Evolutionary conservation across 2,329 filamentous ascomycete species (phyloP).

Genomic region (Phyllosticta citrichinensis): DNA sequence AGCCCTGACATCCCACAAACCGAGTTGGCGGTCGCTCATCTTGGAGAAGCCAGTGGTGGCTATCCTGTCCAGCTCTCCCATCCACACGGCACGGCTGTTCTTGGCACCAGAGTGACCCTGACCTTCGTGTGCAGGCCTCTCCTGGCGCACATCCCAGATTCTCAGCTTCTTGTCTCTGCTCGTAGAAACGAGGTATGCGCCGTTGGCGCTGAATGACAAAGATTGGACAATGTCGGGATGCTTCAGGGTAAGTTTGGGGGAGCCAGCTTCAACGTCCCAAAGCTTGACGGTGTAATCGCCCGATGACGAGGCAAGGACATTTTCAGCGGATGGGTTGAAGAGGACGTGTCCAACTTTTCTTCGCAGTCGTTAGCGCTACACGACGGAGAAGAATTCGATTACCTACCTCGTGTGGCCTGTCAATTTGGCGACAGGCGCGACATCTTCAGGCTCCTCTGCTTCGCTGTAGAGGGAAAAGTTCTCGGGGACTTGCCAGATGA

Average conservation of each 20-base stretch:
- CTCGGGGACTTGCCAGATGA: constrained; percentile 89
- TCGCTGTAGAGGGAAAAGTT: constrained; percentile 78
- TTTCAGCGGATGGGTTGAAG: constrained; percentile 94
- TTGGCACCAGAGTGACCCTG: constrained; percentile 86
- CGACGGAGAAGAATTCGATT: constrained; percentile 13
- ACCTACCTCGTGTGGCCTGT: constrained; percentile 87
- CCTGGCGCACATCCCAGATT: constrained; percentile 93
- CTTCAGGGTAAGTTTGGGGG: constrained; percentile 64
- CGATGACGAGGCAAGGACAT: constrained; percentile 87
- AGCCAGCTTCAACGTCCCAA: constrained; percentile 81
- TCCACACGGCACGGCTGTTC: constrained; percentile 93
- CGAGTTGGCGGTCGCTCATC: constrained; percentile 96
- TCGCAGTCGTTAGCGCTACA: constrained; percentile 16
- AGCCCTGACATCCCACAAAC: constrained; percentile 85
- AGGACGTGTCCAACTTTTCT: constrained; percentile 97
- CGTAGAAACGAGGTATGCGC: constrained; percentile 78
- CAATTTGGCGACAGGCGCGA: constrained; percentile 71
- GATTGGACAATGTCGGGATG: constrained; percentile 91
- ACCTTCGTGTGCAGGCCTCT: constrained; percentile 75
- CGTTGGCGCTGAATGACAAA: constrained; percentile 88
- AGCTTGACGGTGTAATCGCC: constrained; percentile 92
- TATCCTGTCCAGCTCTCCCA: constrained; percentile 93
- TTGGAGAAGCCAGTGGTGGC: constrained; percentile 95
- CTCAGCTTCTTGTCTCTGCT: constrained; percentile 97
- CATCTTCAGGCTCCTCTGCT: constrained; percentile 69